These are phyloP conservation scores for Fusarium sp. DNA, from an alignment of 2,329 filamentous ascomycete species.

Conservation along the genomic window DNA sequence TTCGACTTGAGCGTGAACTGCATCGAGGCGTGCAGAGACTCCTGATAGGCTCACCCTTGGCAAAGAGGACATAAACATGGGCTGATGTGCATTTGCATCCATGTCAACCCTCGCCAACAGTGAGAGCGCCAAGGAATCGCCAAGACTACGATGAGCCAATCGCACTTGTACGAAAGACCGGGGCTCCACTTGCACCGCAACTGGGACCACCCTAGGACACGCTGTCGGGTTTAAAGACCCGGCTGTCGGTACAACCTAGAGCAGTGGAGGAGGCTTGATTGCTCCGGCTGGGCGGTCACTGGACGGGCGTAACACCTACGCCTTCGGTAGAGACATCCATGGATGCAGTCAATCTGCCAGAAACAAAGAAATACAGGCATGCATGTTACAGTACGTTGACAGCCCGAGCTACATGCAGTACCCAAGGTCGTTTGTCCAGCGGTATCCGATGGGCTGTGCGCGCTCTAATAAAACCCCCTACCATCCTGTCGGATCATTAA, in stretches of 20 bases:
- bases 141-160: slow-evolving; percentile 15
- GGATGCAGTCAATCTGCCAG: neutral
- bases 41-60: slow-evolving; percentile 9
- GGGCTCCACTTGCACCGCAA: slow-evolving; percentile 32
- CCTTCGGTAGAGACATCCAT: slow-evolving; percentile 10
- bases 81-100: slow-evolving; percentile 28
- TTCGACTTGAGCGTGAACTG: neutral
- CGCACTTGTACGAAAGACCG: neutral
- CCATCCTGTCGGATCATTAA: slow-evolving; percentile 25
- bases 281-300: slow-evolving; percentile 32
- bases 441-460: neutral
- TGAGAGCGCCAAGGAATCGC: slow-evolving; percentile 5
- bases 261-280: slow-evolving; percentile 28
- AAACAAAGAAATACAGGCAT: slow-evolving; percentile 17
- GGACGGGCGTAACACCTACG: slow-evolving; percentile 6
- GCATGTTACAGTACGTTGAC: neutral
- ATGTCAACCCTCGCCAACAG: slow-evolving; percentile 6
- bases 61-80: slow-evolving; percentile 7
- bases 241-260: slow-evolving; percentile 39
- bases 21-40: slow-evolving; percentile 18
- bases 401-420: neutral
- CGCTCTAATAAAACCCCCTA: neutral
- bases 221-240: slow-evolving; percentile 37
- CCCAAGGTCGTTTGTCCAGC: neutral
- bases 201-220: slow-evolving; percentile 35